A percentile compares a stretch with the other conserved stretches of the same genome.
Evolutionary conservation across 306 rosid species (phyloP).

Genomic region (Trifolium repens): DNA sequence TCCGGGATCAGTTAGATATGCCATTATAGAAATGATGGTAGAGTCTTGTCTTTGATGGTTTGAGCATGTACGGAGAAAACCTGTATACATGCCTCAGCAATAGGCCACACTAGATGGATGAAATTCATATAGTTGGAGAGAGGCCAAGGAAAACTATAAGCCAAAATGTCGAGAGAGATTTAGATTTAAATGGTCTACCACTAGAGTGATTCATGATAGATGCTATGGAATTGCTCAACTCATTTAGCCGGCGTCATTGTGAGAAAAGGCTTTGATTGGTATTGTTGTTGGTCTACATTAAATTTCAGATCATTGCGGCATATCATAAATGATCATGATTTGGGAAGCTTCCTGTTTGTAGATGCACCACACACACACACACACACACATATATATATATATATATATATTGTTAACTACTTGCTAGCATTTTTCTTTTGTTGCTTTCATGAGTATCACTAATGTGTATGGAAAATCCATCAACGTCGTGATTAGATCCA

Average conservation of each 20-base stretch:
- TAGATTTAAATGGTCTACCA: conserved; percentile 6
- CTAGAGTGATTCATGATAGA: not conserved
- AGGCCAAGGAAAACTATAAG: not conserved
- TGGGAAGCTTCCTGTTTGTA: conserved; percentile 26
- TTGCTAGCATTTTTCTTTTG: conserved; percentile 26
- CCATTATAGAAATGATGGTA: not conserved
- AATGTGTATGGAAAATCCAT: conserved; percentile 22
- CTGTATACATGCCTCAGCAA: not conserved
- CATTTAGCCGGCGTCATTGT: not conserved
- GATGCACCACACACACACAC: not conserved
- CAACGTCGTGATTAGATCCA: conserved; percentile 1
- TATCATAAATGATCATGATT: conserved; percentile 25
- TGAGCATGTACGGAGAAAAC: not conserved
- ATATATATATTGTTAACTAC: conserved; percentile 22
- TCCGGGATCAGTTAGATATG: too few relatives aligned
- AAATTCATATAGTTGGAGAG: not conserved
- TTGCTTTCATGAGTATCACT: not conserved
- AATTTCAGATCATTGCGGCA: conserved; percentile 11
- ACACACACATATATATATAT: too few relatives aligned
- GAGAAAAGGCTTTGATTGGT: conserved; percentile 5
- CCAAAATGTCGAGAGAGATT: not conserved
- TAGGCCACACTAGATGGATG: not conserved
- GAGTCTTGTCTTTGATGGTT: not conserved
- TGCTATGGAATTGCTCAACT: not conserved
- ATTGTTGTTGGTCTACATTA: not conserved